These are phyloP conservation scores for Acarospora socialis DNA, from an alignment of 2,329 filamentous ascomycete species.

Conservation along the genomic window DNA sequence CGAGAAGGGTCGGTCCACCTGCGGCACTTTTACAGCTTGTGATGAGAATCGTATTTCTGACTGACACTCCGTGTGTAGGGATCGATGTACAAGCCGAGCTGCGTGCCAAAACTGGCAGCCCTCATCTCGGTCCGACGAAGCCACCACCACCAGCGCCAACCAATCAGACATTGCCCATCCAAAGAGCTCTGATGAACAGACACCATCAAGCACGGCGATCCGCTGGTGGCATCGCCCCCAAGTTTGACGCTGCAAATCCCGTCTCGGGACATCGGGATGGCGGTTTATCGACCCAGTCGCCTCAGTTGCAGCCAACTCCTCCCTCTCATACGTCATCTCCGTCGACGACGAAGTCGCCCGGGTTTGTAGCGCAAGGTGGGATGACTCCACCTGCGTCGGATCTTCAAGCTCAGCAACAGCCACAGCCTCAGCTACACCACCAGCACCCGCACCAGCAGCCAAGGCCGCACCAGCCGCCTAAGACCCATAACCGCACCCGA, in stretches of 20 bases:
- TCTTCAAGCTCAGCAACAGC: slow-evolving; percentile 37
- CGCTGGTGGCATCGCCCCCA: slow-evolving; percentile 60
- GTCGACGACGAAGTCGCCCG: slow-evolving; percentile 46
- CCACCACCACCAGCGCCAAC: slow-evolving; percentile 50
- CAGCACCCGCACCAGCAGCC: slow-evolving; percentile 30
- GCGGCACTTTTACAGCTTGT: not conserved
- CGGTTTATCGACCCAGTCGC: slow-evolving; percentile 39
- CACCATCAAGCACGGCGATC: slow-evolving; percentile 57
- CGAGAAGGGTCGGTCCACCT: slow-evolving; percentile 67
- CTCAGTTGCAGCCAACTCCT: slow-evolving; percentile 68
- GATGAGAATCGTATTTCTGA: slow-evolving; percentile 2
- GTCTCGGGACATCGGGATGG: slow-evolving; percentile 26
- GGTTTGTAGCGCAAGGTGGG: slow-evolving; percentile 44
- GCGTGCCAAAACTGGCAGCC: slow-evolving; percentile 79
- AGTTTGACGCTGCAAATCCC: slow-evolving; percentile 45
- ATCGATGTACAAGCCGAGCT: slow-evolving; percentile 97
- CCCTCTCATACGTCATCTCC: slow-evolving; percentile 65
- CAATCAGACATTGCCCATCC: slow-evolving; percentile 61
- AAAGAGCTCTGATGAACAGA: slow-evolving; percentile 66
- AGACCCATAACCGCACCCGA: slow-evolving; percentile 23
- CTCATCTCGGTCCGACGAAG: slow-evolving; percentile 54
- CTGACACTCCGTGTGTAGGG: slow-evolving; percentile 35
- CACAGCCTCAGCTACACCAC: slow-evolving; percentile 19
- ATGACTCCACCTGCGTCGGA: slow-evolving; percentile 48
- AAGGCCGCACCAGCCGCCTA: slow-evolving; percentile 32